Base-by-base conservation (phyloP, 2,329 filamentous ascomycete species). In the Colletotrichum trifolii region DNA sequence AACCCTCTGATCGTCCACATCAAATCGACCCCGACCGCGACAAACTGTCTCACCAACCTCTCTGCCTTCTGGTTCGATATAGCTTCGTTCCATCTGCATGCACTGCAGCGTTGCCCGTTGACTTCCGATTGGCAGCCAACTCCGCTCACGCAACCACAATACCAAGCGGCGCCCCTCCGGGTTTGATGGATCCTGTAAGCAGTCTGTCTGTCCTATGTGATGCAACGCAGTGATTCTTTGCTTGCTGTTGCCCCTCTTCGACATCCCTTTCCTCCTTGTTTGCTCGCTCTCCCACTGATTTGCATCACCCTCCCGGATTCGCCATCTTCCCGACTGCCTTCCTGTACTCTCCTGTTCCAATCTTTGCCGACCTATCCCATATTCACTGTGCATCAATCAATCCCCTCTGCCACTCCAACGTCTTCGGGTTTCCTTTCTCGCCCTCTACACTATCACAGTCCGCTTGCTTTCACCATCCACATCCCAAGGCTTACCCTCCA, bases 21-120 rank as follows among this genome's bases (percentile, higher is more conserved):
- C 15, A 7, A 40, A 13, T 13, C 39, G 39, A 10, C 39, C 6
- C 39, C 8, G 17, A 12, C 46, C n/a, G 25, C 8, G 45, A 25
- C 11, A 34, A 12, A 17, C 33, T 50, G 45, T 58, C 55, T 52
- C 38, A 54, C 55, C 55, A 60, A 35, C 58, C 40, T 48, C 56
- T 60, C 13, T 48, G 45, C 43, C 25, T 25, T 25, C 25, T 43
- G 52, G 50, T 34, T 47, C 39, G 57, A 62, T 64, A 53, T 48
- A 62, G 62, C 58, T 47, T 65, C 62, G 58, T 56, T 50, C 50
- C 46, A 65, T 56, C 62, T 62, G 52, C 62, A 62, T 33, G 46
- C 52, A 61, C 57, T 39, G 52, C 62, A 62, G 39, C 62, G 52
- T 17, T 52, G 47, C 46, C 25, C 58, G 40, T 53, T 48, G 58